These are phyloP conservation scores for Pseudogymnoascus sp. DNA, from an alignment of 2,329 filamentous ascomycete genomes.

Conservation along the genomic window DNA sequence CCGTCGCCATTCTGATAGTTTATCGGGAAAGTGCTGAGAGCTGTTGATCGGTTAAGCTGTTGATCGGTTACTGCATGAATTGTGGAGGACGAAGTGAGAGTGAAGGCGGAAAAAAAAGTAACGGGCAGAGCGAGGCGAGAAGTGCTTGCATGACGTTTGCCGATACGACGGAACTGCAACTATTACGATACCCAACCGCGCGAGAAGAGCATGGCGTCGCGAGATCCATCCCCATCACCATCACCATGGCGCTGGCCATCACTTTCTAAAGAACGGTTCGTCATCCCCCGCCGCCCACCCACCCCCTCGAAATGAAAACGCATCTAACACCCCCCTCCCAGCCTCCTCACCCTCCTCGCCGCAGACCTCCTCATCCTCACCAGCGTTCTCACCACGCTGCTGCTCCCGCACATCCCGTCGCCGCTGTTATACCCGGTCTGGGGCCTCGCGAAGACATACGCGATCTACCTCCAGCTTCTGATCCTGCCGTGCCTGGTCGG, in stretches of 20 bases:
- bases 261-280: not conserved
- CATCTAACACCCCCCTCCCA: not conserved
- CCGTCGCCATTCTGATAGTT: too few species aligned
- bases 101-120: not conserved
- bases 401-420: constrained; percentile 25
- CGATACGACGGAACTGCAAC: not conserved
- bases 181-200: not conserved
- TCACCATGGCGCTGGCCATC: not conserved
- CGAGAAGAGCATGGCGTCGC: not conserved
- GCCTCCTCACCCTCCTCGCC: constrained; percentile 14
- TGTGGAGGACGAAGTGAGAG: not conserved
- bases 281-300: not conserved
- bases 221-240: not conserved
- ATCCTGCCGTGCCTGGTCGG: constrained; percentile 32
- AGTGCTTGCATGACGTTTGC: not conserved
- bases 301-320: not conserved
- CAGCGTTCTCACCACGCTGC: constrained; percentile 24
- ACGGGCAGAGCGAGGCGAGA: not conserved
- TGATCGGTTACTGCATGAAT: not conserved
- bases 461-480: constrained; percentile 32
- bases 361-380: constrained; percentile 22
- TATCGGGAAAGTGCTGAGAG: too few species aligned
- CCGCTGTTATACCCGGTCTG: not conserved
- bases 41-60: too few species aligned
- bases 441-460: constrained; percentile 26